Evolutionary conservation across 331 rosid genomes (phyloP).

Genomic region (Pyrus hybrid): DNA sequence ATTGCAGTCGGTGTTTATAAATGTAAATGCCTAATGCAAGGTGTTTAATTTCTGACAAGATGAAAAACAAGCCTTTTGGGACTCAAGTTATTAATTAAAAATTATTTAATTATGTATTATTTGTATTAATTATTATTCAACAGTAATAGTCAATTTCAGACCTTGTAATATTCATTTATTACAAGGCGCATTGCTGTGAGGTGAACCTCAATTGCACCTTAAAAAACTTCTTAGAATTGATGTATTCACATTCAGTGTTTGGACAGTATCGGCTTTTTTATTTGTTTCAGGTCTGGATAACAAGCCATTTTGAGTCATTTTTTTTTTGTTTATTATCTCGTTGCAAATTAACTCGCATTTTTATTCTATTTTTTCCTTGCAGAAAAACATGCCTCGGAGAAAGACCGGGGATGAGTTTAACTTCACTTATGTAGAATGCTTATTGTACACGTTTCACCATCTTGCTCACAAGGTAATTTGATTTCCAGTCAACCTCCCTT

Average conservation of each 20-base stretch:
- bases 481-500: conserved; percentile 7
- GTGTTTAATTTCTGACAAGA: neutral
- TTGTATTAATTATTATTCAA: neutral
- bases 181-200: neutral
- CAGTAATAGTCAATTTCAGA: neutral
- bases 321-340: neutral
- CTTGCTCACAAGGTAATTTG: conserved; percentile 81
- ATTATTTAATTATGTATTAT: neutral
- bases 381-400: conserved; percentile 89
- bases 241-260: neutral
- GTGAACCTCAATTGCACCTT: neutral
- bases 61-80: neutral
- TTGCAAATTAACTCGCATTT: neutral
- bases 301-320: neutral
- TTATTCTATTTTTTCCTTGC: conserved; percentile 14
- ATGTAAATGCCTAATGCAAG: neutral
- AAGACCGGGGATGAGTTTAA: conserved; percentile 93
- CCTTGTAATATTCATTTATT: neutral
- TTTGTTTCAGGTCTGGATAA: neutral
- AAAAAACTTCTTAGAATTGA: neutral
- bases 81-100: neutral
- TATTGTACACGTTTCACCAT: conserved; percentile 88
- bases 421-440: conserved; percentile 91
- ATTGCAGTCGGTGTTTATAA: neutral
- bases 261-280: neutral